Base-by-base conservation (phyloP, 2,329 filamentous ascomycete species). In the Fusarium sp. region DNA sequence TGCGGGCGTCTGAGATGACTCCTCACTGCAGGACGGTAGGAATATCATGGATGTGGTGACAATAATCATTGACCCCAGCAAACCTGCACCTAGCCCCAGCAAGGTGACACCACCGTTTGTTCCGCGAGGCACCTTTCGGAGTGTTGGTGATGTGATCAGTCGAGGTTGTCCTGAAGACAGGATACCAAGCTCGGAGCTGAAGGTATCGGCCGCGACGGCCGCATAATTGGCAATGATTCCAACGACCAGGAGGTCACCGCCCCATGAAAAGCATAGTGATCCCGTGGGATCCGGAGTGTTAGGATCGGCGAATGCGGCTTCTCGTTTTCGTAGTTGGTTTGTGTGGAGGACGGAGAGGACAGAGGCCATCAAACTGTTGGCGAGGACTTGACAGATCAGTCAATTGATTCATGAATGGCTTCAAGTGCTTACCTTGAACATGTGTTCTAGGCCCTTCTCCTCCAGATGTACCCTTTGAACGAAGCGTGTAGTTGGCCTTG, bases 141-240 rank as follows among this genome's bases (percentile, higher is more conserved):
- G 87, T 9, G 84, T 90, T 22, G 88, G 90, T 20, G 93, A 95
- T 8, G 94, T 98, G 80, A 99, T 96, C 42, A 99, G 89, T 41
- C 95, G 91, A 14, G 96, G 96, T 49, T 90, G 85, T 31, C 88
- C 88, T 67, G 87, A 90, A 12, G 95, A 93, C 18, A 99, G 87
- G 64, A 99, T 99, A 20, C 96, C 96, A 26, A 99, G 90, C 84
- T 99, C 96, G 17, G 95, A 98, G 65, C 93, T 95, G 81, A 98
- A 96, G 0, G 96, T 99, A 82, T 99, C 96, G 56, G 96, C 94
- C 26, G 94, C 91, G 15, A 97, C 95, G 55, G 94, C 94, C 33
- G 95, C 96, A 79, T 99, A 99, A 84, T 98, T 96, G 47, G 90
- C 90, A 74, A 93, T 89, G 74, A 93, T 91, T 18, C 91, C 91